These are phyloP conservation scores for Amphirosellinia nigrospora DNA, from an alignment of 495 filamentous ascomycete species.

Conservation along the genomic window DNA sequence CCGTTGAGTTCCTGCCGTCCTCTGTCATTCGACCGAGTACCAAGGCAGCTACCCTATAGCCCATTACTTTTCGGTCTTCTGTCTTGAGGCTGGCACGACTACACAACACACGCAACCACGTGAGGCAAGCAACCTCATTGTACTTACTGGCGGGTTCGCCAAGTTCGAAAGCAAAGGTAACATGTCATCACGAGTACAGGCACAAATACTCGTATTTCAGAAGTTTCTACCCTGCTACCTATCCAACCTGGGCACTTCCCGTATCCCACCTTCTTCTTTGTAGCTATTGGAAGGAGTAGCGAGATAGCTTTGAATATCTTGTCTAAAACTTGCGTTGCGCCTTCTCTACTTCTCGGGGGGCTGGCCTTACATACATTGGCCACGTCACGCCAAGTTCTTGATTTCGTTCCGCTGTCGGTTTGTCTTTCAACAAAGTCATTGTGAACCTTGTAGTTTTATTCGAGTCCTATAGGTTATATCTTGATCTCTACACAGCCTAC, in stretches of 20 bases:
- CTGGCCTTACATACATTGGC: neutral
- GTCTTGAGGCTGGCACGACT: neutral
- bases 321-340: neutral
- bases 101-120: neutral
- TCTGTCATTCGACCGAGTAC: neutral
- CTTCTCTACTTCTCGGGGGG: neutral
- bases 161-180: neutral
- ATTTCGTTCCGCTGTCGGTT: neutral
- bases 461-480: neutral
- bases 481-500: constrained; percentile 2
- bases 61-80: neutral
- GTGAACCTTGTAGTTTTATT: neutral
- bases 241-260: neutral
- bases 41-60: neutral
- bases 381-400: neutral
- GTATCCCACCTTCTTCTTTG: neutral
- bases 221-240: neutral
- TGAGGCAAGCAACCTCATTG: neutral
- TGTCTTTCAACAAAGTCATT: neutral
- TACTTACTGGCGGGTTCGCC: neutral
- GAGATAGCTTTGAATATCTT: neutral
- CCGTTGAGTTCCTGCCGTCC: neutral
- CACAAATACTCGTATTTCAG: neutral
- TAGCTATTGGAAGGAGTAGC: neutral
- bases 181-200: neutral